Evolutionary conservation across 495 filamentous ascomycete species (phyloP), one percentile per base, ranked within the genome.

Genomic region (Tetracladium setigerum): DNA sequence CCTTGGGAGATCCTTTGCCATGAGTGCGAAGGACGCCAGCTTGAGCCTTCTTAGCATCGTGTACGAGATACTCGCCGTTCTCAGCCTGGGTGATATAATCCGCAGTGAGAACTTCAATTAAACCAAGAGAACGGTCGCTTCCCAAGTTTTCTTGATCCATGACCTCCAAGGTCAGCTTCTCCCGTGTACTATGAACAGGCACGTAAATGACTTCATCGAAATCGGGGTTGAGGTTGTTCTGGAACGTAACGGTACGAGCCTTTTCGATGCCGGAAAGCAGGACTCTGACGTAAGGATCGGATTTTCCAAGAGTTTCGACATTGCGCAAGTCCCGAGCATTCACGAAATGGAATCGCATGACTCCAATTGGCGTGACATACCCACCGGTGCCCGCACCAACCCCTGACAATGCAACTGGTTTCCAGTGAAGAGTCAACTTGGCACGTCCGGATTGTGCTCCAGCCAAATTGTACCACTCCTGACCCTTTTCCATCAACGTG

Each of bases 181-280:
- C 94, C 30, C 84, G 82, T n/a, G 72, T 45, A 10, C 82, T 86
- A 63, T 97, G 94, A 46, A 99, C 77, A 0, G 94, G 91, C 0
- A 99, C 77, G 63, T 99, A 99, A 37, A 95, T 74, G 11, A 97
- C 78, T 63, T 99, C 94, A 57, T 99, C 89, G 85, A 86, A 99
- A 30, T 94, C 82, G 2, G 92, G 92, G 56, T 95, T 87, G 15
- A 99, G 79, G 57, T 95, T 95, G 61, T 91, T 99, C 57, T 89
- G 81, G 67, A 91, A 95, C 1, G 92, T 96, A 38, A 99, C 92
- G 1, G 94, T 95, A 43, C 88, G 79, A 15, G 74, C 90, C 59
- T 87, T 95, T 57, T 91, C 83, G 40, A 96, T 76, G 24, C 92
- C 91, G 27, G 89, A 94, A 24, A 95, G 76, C 37, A 96, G 68